Percentiles rank a stretch among this genome's conserved stretches.
Conservation (phyloP, 2,329 filamentous ascomycete species). For the Colletotrichum gigasporum region DNA sequence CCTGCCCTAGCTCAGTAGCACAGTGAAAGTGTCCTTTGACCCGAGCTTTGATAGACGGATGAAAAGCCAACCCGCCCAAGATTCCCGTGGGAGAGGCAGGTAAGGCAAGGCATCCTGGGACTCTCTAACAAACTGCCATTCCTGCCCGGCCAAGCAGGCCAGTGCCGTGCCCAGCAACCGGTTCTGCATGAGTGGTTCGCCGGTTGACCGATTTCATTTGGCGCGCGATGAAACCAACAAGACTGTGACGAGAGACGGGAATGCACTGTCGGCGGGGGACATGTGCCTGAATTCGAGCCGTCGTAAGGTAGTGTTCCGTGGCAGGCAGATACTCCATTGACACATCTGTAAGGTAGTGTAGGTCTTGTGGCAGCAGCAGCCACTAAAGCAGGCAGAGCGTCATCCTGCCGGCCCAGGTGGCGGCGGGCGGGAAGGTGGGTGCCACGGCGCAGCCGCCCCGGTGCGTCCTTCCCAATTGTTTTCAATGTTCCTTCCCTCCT, state of each 20-base stretch:
- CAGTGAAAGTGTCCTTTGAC: too few relatives aligned
- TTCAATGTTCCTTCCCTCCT: neutral
- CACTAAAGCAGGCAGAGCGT: neutral
- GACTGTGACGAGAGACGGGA: neutral
- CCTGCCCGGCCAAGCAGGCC: too few relatives aligned
- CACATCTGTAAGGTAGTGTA: neutral
- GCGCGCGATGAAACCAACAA: neutral
- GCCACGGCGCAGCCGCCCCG: neutral
- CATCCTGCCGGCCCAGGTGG: neutral
- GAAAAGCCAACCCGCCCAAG: too few relatives aligned
- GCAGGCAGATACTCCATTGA: too few relatives aligned
- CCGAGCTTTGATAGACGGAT: too few relatives aligned
- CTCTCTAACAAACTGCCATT: too few relatives aligned
- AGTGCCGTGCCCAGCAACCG: neutral
- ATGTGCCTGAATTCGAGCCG: too few relatives aligned
- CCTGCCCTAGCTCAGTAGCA: too few relatives aligned
- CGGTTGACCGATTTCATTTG: neutral
- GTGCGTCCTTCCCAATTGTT: neutral
- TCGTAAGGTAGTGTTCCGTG: too few relatives aligned
- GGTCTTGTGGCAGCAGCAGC: neutral
- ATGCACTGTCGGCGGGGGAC: too few relatives aligned
- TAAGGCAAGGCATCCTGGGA: too few relatives aligned
- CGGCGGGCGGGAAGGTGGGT: conserved; percentile 2
- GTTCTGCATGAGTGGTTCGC: neutral
- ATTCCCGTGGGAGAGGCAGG: too few relatives aligned